Base-by-base conservation (phyloP, 371 early-diverging fungal genomes). In the Rhizopus sp. region DNA sequence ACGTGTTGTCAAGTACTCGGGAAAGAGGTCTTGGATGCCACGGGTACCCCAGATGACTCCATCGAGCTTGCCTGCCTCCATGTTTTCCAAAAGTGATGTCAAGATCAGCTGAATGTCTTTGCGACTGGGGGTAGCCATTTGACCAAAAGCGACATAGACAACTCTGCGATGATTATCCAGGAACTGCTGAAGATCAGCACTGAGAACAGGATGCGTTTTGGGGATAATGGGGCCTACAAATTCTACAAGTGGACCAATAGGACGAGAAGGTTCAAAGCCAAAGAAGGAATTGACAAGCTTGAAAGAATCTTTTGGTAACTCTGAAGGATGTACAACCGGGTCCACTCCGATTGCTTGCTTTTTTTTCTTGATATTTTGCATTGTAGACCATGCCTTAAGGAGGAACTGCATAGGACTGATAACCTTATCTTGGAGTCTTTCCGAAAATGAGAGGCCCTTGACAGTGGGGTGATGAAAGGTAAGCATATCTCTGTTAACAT, bases 131-230 rank as follows among this genome's bases (percentile, higher is more conserved):
- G 44, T 44, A 7, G 65, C 69, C 1, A 54, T 63, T 12, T 73
- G 74, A 3, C 75, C 77, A 61, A 79, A 79, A 1, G 72, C 77
- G 15, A 73, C 49, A 50, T 74, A 79, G 0, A 58, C 64, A 8
- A 79, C 67, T 3, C 59, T 59, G 10, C 37, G 1, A 37, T 68
- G 67, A 3, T 40, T 10, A 39, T 65, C 58, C 1, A 71, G 42
- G 37, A 64, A 78, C 1, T 23, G 7, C 10, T 47, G 17, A 1
- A 72, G 41, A 3, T 54, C 55, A 0, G 15, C 35, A 2, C 59
- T 60, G n/a, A 78, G 42, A 2, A 63, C 53, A 9, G 60, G 38
- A 32, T 65, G 68, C 0, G 44, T 31, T 15, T 60, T 46, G 3
- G 62, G 60, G 3, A 72, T 9, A 0, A 76, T 63, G 0, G 77